phyloP scores from a whole-genome alignment of 768 basidiomycete genomes.

The Kwoniella shandongensis region DNA sequence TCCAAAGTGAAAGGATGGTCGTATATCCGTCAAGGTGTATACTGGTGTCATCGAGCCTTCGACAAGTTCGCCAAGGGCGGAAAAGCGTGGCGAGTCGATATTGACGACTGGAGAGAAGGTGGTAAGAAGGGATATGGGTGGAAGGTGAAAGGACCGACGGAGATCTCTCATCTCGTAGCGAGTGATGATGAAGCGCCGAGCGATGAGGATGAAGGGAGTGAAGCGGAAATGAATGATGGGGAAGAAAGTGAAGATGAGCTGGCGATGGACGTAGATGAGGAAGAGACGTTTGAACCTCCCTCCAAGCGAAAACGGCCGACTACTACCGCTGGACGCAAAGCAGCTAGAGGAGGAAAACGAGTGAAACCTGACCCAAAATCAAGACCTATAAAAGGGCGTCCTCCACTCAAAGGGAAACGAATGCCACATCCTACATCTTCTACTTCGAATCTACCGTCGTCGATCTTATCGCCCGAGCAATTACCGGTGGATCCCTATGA shows the following conservation, averaged over 20 bases:
- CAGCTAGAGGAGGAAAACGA: conserved; percentile 9
- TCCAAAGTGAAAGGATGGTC: conserved; percentile 41
- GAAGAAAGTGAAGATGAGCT: conserved; percentile 20
- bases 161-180: not conserved
- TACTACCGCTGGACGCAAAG: conserved; percentile 13
- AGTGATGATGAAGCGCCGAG: conserved; percentile 15
- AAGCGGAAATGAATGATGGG: conserved; percentile 14
- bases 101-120: conserved; percentile 39
- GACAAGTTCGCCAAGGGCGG: conserved; percentile 46
- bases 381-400: conserved; percentile 26
- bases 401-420: conserved; percentile 23
- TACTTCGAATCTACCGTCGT: conserved; percentile 44
- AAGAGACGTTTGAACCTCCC: conserved; percentile 25
- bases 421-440: conserved; percentile 34
- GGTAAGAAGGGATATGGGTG: conserved; percentile 36
- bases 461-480: conserved; percentile 54
- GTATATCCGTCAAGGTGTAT: conserved; percentile 40
- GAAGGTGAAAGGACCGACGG: conserved; percentile 16
- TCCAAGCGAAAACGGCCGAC: conserved; percentile 21
- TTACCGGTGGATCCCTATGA: conserved; percentile 77
- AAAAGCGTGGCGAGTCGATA: conserved; percentile 35
- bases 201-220: conserved; percentile 30
- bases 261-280: conserved; percentile 15
- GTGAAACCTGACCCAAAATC: not conserved
- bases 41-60: conserved; percentile 46